These are phyloP conservation scores for Morella rubra DNA, from an alignment of 306 rosid genomes.

Conservation along the genomic window DNA sequence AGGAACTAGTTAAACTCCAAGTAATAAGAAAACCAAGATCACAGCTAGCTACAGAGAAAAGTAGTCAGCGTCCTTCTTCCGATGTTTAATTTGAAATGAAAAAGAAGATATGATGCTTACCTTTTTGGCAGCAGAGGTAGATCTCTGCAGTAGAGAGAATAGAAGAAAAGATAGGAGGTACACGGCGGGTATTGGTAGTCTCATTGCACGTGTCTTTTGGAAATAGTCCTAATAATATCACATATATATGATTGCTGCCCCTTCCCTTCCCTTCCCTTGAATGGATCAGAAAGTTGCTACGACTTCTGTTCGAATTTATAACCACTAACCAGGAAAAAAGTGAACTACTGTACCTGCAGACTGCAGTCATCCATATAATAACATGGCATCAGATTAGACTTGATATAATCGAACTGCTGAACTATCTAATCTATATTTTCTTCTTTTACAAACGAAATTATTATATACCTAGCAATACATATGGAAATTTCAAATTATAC, in stretches of 20 bases:
- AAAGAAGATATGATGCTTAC: slow-evolving; percentile 38
- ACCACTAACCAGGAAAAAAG: background rate
- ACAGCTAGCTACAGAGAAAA: background rate
- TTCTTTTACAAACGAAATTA: no score
- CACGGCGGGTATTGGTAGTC: slow-evolving; percentile 17
- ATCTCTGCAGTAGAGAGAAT: slow-evolving; percentile 32
- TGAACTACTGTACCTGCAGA: background rate
- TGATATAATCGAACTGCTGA: no score
- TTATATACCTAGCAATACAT: no score
- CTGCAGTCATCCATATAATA: no score
- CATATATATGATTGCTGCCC: background rate
- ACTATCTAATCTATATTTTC: no score
- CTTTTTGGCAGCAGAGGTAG: slow-evolving; percentile 56
- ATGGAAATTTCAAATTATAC: no score
- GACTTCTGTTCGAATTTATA: slow-evolving; percentile 5
- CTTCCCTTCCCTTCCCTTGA: background rate
- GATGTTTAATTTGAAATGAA: slow-evolving; percentile 14
- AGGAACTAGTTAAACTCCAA: background rate
- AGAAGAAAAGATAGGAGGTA: slow-evolving; percentile 34
- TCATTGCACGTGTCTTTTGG: slow-evolving; percentile 38
- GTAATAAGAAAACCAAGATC: slow-evolving; percentile 1
- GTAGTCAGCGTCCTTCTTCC: background rate
- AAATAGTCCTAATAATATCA: background rate
- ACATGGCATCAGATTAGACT: no score
- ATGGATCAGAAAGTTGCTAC: slow-evolving; percentile 29